These are phyloP conservation scores for Rhodotorula babjevae DNA, from an alignment of 768 basidiomycete species.

Conservation along the genomic window DNA sequence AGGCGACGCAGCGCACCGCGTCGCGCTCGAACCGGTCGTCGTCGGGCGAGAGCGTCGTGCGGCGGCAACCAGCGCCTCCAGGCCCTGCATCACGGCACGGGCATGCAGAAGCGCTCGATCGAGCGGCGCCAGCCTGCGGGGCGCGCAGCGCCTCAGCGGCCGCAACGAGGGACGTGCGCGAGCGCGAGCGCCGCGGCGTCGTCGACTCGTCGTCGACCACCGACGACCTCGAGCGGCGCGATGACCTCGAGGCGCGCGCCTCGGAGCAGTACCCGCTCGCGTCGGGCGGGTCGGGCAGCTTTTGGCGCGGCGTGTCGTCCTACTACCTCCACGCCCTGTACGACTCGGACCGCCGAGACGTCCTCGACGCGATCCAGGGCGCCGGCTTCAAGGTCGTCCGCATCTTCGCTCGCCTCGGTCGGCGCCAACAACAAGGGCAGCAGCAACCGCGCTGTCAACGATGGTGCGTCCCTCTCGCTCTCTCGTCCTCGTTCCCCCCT, in stretches of 20 bases:
- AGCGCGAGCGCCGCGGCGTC: not conserved
- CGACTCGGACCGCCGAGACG: conserved; percentile 29
- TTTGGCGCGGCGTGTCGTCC: conserved; percentile 40
- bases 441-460: conserved; percentile 27
- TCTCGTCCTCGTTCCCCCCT: not conserved
- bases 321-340: conserved; percentile 42
- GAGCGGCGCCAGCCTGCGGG: not conserved
- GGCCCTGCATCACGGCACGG: not conserved
- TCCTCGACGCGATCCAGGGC: conserved; percentile 42
- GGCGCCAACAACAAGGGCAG: conserved; percentile 40
- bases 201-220: not conserved
- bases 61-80: not conserved
- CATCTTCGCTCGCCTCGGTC: conserved; percentile 40
- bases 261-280: not conserved
- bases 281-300: not conserved
- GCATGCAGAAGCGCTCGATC: conserved; percentile 1
- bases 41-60: not conserved
- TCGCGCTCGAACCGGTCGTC: not conserved
- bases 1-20: not conserved
- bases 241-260: not conserved
- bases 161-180: not conserved
- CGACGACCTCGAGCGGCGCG: not conserved
- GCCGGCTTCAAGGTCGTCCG: conserved; percentile 42
- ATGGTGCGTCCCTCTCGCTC: conserved; percentile 14
- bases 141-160: not conserved